These are phyloP conservation scores for Cicer bijugum DNA, from an alignment of 306 rosid species.

Conservation along the genomic window DNA sequence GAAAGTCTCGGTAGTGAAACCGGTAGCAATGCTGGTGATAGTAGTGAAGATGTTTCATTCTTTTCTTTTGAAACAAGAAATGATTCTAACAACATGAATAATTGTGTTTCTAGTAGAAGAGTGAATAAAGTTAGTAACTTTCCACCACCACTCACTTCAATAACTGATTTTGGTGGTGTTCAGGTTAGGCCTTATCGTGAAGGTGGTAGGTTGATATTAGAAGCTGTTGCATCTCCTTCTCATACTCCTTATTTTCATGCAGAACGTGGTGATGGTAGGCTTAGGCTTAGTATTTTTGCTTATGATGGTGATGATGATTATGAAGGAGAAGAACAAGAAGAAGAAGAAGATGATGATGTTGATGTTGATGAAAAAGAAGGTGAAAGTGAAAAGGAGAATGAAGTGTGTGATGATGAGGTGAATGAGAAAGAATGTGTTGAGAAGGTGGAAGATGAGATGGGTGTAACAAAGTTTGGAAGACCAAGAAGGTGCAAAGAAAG, in stretches of 20 bases:
- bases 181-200: slow-evolving; percentile 70
- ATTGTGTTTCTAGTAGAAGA: slow-evolving; percentile 37
- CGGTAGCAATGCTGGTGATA: slow-evolving; percentile 59
- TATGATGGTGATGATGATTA: slow-evolving; percentile 32
- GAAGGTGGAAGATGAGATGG: slow-evolving; percentile 52
- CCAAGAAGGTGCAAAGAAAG: slow-evolving; percentile 72
- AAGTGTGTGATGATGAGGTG: slow-evolving; percentile 41
- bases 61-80: slow-evolving; percentile 17
- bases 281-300: slow-evolving; percentile 50
- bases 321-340: background rate
- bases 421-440: slow-evolving; percentile 52
- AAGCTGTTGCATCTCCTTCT: slow-evolving; percentile 56
- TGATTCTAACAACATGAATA: background rate
- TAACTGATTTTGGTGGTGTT: slow-evolving; percentile 58
- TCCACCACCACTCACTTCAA: slow-evolving; percentile 82
- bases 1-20: slow-evolving; percentile 84
- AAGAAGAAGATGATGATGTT: background rate
- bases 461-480: slow-evolving; percentile 48
- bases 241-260: slow-evolving; percentile 55
- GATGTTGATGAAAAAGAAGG: slow-evolving; percentile 26
- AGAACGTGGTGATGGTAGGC: slow-evolving; percentile 75
- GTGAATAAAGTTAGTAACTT: slow-evolving; percentile 44
- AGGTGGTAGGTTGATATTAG: slow-evolving; percentile 73
- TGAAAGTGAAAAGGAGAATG: slow-evolving; percentile 7
- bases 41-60: slow-evolving; percentile 44